Evolutionary conservation across 768 basidiomycete species (phyloP), one percentile per base, ranked within the genome.

Genomic region (Hericium coralloides): DNA sequence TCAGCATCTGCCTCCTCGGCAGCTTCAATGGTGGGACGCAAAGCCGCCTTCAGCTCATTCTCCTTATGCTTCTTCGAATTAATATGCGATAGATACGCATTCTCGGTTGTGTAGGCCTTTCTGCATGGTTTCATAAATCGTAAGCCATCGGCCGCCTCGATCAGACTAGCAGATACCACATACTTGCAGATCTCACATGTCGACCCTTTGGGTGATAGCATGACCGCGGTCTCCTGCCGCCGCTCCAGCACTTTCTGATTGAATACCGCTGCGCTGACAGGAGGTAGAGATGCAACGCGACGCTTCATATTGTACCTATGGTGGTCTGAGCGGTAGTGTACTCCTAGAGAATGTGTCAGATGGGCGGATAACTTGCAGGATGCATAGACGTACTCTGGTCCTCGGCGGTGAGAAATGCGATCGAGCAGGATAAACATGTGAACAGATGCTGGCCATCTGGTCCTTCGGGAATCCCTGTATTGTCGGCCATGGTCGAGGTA

Each of bases 301-400:
- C 95, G 88, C 76, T 95, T 95, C 85, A 98, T 92, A 68, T 99
- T 99, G 73, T 99, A 99, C 54, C 94, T 79, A 74, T 99, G 97
- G 70, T 90, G 89, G 71, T 99, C 97, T 23, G 92, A 91, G 60
- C 84, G 83, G 70, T 95, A 98, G 68, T 99, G 97, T 0, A 74
- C 72, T 58, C 95, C 89, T 92, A 63, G 14, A 63, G 25, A 47
- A 18, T 43, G 52, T 49, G 20, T 62, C 38, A 17, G 53, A 31
- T 45, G 25, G n/a, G 47, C 55, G 36, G 23, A 4, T 22, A 37
- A n/a, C 6, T 9, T 20, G 15, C 37, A 54, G 31, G 36, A 38
- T 39, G 7, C n/a, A 55, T n/a, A 38, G 22, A 75, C 84, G 51
- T 62, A 89, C 89, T 80, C 71, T 98, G 95, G 41, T 91, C 87